phyloP scores from a whole-genome alignment of 2,329 filamentous ascomycete species.

The Epichloe hybrida region DNA sequence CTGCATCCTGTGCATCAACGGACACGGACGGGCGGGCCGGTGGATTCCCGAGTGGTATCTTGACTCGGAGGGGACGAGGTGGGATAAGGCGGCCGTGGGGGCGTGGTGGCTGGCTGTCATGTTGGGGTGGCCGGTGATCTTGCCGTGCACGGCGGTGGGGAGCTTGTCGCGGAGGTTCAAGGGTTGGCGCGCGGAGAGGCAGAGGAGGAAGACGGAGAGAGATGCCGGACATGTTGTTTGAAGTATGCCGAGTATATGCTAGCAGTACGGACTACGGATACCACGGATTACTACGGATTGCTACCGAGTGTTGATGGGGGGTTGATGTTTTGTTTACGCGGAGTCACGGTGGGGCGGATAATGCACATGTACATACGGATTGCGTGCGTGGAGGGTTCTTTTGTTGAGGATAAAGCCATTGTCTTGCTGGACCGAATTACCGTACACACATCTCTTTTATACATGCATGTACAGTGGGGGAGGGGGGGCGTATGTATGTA shows the following conservation, averaged over 20 bases:
- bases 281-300: too few species aligned
- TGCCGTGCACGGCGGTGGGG: constrained; percentile 55
- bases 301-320: too few species aligned
- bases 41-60: constrained; percentile 23
- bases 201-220: constrained; percentile 32
- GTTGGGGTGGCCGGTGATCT: constrained; percentile 40
- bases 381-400: too few species aligned
- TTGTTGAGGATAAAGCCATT: too few species aligned
- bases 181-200: constrained; percentile 18
- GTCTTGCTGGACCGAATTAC: too few species aligned
- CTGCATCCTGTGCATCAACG: constrained; percentile 19
- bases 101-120: constrained; percentile 18
- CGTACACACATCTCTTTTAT: too few species aligned
- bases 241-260: neutral
- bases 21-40: constrained; percentile 13
- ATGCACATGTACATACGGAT: too few species aligned
- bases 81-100: constrained; percentile 12
- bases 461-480: too few species aligned
- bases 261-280: neutral
- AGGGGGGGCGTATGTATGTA: too few species aligned
- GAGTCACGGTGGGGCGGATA: too few species aligned
- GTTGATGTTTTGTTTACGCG: too few species aligned
- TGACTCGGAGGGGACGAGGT: constrained; percentile 10
- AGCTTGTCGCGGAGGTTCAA: constrained; percentile 53
- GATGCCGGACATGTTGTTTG: neutral